phyloP scores from a whole-genome alignment of 2,329 filamentous ascomycete species.

The Decorospora gaudefroyi region DNA sequence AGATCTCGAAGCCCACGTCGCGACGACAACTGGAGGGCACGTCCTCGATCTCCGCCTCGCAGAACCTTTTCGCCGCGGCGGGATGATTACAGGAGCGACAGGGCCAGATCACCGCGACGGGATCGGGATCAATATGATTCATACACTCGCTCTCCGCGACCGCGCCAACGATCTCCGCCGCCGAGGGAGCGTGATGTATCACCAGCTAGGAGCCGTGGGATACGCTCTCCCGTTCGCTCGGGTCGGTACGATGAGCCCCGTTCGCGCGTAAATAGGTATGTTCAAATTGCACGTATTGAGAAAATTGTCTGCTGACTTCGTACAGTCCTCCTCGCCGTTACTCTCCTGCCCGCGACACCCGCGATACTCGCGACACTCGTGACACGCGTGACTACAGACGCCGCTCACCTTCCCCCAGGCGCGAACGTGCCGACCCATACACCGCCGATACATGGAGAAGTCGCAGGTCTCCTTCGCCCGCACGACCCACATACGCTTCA shows the following conservation, averaged over 20 bases:
- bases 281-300: not conserved
- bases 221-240: slow-evolving; percentile 50
- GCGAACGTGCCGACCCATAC: slow-evolving; percentile 55
- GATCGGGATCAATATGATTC: slow-evolving; percentile 48
- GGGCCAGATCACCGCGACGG: slow-evolving; percentile 49
- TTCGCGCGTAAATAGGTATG: slow-evolving; percentile 46
- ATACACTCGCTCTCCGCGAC: slow-evolving; percentile 49
- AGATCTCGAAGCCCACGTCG: slow-evolving; percentile 49
- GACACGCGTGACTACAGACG: slow-evolving; percentile 56
- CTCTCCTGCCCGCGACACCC: slow-evolving; percentile 50
- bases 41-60: slow-evolving; percentile 56
- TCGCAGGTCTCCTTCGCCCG: slow-evolving; percentile 58
- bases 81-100: slow-evolving; percentile 43
- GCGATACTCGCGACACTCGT: slow-evolving; percentile 51
- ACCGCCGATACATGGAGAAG: slow-evolving; percentile 58
- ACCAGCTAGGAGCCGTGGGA: slow-evolving; percentile 53
- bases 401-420: slow-evolving; percentile 59
- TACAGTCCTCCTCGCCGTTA: slow-evolving; percentile 47
- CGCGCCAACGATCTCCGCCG: slow-evolving; percentile 51
- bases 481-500: slow-evolving; percentile 45
- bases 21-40: slow-evolving; percentile 51
- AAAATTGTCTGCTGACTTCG: slow-evolving; percentile 10
- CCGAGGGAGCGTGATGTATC: slow-evolving; percentile 53
- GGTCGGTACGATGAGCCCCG: slow-evolving; percentile 54
- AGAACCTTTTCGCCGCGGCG: slow-evolving; percentile 48